Evolutionary conservation across 805 yeast species (phyloP), one percentile per base, ranked within the genome.

Genomic region (Metschnikowia gelsemii): DNA sequence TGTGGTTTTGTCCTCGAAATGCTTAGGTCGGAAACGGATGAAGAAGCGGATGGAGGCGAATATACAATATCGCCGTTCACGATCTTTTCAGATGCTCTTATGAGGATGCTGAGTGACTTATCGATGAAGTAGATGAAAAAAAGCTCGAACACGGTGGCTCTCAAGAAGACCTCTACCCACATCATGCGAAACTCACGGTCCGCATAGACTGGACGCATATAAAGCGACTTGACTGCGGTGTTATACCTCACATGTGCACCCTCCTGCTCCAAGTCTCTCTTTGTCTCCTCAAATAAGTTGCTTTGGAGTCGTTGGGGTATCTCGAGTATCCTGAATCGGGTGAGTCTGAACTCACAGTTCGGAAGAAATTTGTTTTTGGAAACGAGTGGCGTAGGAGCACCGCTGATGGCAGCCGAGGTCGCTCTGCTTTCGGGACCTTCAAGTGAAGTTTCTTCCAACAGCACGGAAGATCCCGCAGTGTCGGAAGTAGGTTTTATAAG

Each of bases 101-200:
- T 32, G 11, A 63, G 45, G 7, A 64, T 53, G 38, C 62, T 68
- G 31, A 67, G 51, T 0, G 71, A 57, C 35, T 65, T 57, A 39
- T 68, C 73, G 50, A 68, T 59, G 45, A 68, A 61, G 43, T 66
- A 68, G 2, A 59, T 56, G 45, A 60, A 63, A 41, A 66, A 66
- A 7, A 64, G 52, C 25, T 62, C 55, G 30, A 64, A 50, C 4
- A 54, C 49, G 3, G 55, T 53, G 14, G 64, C 56, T 33, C 58
- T 61, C 33, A 59, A 52, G 42, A 61, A 61, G 18, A 67, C 42
- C 0, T 56, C 41, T n/a, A 50, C 45, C 73, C 73, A 68, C 32
- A 68, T 52, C 17, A 30, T 36, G 23, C 54, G 48, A 16, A 46
- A 50, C 34, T 53, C 54, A 6, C 43, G 34, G 13, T 52, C 47